Evolutionary conservation across 2,329 filamentous ascomycete species (phyloP), one percentile per base, ranked within the genome.

Genomic region (Ceratocystiopsis sp.): DNA sequence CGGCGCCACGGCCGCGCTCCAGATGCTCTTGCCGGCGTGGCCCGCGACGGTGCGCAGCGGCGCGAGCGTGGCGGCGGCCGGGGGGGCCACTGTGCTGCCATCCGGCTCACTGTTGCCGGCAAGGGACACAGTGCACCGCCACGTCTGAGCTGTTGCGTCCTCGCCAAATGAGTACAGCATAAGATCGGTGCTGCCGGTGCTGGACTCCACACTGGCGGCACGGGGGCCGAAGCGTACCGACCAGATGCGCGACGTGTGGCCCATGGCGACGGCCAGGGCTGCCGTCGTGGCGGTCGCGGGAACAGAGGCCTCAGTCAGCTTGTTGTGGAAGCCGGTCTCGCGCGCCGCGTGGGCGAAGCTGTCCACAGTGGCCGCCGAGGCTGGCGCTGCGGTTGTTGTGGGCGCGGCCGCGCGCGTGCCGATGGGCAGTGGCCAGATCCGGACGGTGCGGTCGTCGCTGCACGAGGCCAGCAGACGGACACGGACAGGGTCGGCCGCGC

Each of bases 181-280:
- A 11, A 51, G 21, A 3, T 21, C 11, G 4, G 14, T 29, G 17
- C 14, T 29, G n/a, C n/a, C n/a, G 14, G 17, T 17, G 21, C 38
- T 3, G 38, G 17, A n/a, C n/a, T n/a, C n/a, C n/a, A n/a, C 5
- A 35, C 38, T 50, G 16, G 46, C 8, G 32, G 35, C 2, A 40
- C 5, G 1, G 47, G 33, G 40, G 4, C 51, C 35, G 54, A 95
- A 91, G 43, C 72, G 70, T 10, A 94, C 75, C 38, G 76, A 73
- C 91, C 91, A 98, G 50, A 98, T 93, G 45, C 91, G 75, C 9
- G 89, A 93, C 3, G 72, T 62, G 59, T 98, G 91, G 0, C 82
- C 89, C 80, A 91, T 94, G 2, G 71, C 78, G 38, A 78, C 74
- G 0, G 83, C 82, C 14, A 93, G 53, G 32, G 68, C 70, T 39